Conservation (phyloP, 1,139 yeast species). For the Blastobotrys arbuscula region DNA sequence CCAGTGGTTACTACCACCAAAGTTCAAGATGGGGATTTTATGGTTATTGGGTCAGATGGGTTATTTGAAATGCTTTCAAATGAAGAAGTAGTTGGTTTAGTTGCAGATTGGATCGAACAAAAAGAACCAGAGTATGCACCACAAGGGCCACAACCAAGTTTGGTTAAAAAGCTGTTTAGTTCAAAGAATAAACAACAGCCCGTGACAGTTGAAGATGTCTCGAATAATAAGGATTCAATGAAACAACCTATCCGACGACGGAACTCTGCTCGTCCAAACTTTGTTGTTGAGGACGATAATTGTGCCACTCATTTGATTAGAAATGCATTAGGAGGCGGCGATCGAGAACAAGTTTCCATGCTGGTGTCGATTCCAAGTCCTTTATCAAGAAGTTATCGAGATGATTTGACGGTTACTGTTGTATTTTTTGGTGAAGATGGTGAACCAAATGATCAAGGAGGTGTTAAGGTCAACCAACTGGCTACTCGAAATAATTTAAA, state of each 20-base stretch:
- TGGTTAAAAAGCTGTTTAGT: conserved; percentile 20
- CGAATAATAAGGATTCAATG: conserved; percentile 43
- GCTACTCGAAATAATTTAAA: conserved; percentile 26
- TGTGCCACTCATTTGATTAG: conserved; percentile 90
- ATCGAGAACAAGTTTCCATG: conserved; percentile 80
- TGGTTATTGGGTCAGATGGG: conserved; percentile 94
- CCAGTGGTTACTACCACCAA: conserved; percentile 86
- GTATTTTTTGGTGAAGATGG: conserved; percentile 54
- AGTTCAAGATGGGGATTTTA: conserved; percentile 69
- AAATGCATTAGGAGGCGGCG: conserved; percentile 85
- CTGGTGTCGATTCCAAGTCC: conserved; percentile 92
- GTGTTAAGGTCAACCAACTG: conserved; percentile 29
- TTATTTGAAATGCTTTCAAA: conserved; percentile 85
- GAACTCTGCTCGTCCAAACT: conserved; percentile 40
- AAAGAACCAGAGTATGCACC: conserved; percentile 48
- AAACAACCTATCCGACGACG: conserved; percentile 51
- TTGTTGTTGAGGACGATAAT: conserved; percentile 65
- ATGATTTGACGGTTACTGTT: conserved; percentile 92
- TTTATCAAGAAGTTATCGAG: conserved; percentile 84
- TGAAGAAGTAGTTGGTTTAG: conserved; percentile 88
- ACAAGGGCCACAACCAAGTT: conserved; percentile 10
- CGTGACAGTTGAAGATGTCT: conserved; percentile 31
- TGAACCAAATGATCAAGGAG: conserved; percentile 26
- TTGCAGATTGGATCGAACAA: conserved; percentile 88
- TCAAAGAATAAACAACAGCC: conserved; percentile 16